Percentiles rank a stretch among this genome's conserved stretches.
These are phyloP conservation scores for Blepharisma stoltei DNA, from an alignment of 73 alveolate genomes.

Conservation along the genomic window DNA sequence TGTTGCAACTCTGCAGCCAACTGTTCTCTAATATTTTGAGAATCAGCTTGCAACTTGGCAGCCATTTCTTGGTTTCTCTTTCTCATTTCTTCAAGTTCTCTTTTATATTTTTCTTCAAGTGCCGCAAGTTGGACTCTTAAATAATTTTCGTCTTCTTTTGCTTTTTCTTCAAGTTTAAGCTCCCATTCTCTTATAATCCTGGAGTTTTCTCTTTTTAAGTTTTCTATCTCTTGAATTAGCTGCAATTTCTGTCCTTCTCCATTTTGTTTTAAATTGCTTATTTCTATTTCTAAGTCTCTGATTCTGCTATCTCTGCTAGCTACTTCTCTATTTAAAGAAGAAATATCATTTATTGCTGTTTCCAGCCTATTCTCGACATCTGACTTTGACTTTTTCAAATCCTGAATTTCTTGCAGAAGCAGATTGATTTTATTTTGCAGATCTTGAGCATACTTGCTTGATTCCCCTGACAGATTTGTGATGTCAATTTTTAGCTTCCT, in stretches of 20 bases:
- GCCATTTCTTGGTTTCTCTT: not conserved
- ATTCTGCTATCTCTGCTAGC: constrained; percentile 23
- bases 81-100: constrained; percentile 5
- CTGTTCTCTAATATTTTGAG: not conserved
- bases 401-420: not conserved
- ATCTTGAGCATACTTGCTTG: not conserved
- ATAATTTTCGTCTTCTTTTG: constrained; percentile 1
- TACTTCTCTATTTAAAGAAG: constrained; percentile 11
- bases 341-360: not conserved
- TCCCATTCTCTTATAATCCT: constrained; percentile 32
- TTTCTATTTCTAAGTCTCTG: constrained; percentile 31
- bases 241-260: constrained; percentile 11
- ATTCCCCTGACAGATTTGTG: not conserved
- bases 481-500: not conserved
- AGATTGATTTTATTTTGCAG: constrained; percentile 11
- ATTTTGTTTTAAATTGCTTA: constrained; percentile 34
- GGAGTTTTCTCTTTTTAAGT: constrained; percentile 37
- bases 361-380: not conserved
- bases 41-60: not conserved
- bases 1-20: not conserved
- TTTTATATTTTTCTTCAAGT: constrained; percentile 22
- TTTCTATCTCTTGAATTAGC: constrained; percentile 37
- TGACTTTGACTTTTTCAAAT: not conserved
- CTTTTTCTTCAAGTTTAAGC: constrained; percentile 28
- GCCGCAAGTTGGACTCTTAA: not conserved